Base-by-base conservation (phyloP, 2,329 filamentous ascomycete species). In the Cladobotryum protrusum region DNA sequence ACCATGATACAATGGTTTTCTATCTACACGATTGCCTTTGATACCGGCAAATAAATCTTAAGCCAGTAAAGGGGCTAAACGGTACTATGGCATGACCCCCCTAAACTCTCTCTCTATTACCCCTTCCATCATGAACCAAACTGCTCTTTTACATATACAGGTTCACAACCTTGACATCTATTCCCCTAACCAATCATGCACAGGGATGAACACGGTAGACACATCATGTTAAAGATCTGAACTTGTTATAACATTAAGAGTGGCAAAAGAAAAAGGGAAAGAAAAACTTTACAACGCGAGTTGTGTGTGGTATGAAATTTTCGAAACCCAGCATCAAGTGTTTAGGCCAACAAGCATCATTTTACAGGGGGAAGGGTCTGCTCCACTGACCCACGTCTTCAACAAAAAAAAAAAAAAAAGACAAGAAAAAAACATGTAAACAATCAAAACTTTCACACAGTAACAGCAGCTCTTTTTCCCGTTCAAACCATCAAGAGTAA, bases 391-490 rank as follows among this genome's bases (percentile, higher is more conserved):
- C 9, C 33, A 34, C 41, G 14, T 45, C 36, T 40, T 39, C 55
- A 45, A 43, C 6, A 43, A 39, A 53, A 47, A 24, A 43, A 34
- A 53, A 46, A 33, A 17, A 29, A 45, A 50, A 52, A 41, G 50
- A 45, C 43, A n/a, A 46, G 47, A 46, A 54, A 29, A 45, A 24
- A 50, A 56, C 45, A 24, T 34, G 37, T 50, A 49, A 53, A 53
- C 54, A 51, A 49, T 52, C 55, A 57, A 46, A 46, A 55, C 45
- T 43, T 40, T 43, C 42, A 32, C 50, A 45, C 50, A 49, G 36
- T 42, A 42, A 45, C 50, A 52, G 45, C 50, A 49, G 41, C 50
- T 52, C 57, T 56, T 64, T 65, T 66, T 60, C 58, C 59, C 62
- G 42, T 54, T 52, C 48, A 61, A 59, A 59, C 61, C 62, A 61